A percentile compares a stretch with the other conserved stretches of the same genome.
phyloP scores from a whole-genome alignment of 2,329 filamentous ascomycete species.

The Colletotrichum australisinense region DNA sequence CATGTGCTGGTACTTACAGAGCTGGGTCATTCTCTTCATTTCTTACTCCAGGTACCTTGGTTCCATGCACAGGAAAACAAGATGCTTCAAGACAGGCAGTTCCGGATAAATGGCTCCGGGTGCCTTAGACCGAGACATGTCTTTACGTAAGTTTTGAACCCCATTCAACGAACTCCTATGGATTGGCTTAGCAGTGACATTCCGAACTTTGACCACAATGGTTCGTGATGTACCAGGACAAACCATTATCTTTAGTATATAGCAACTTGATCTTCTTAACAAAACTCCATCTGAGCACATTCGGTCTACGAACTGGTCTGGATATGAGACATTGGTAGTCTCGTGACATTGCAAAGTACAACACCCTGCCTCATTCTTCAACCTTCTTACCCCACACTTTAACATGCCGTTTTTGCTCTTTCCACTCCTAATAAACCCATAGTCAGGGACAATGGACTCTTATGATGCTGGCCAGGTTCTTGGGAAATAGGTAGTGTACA shows the following conservation, averaged over 20 bases:
- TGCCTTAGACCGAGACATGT: not conserved
- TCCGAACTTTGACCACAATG: not conserved
- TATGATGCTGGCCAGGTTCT: not conserved
- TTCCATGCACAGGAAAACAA: not conserved
- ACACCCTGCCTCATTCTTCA: conserved; percentile 6
- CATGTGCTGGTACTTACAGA: not conserved
- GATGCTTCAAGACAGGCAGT: not conserved
- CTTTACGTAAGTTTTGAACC: not conserved
- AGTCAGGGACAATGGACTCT: conserved; percentile 21
- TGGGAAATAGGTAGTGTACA: not conserved
- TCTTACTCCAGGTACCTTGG: not conserved
- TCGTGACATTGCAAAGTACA: not conserved
- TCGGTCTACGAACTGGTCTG: not conserved
- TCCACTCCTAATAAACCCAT: not conserved
- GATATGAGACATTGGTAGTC: not conserved
- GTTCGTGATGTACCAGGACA: not conserved
- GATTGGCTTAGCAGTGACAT: too few species aligned
- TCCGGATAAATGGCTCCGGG: not conserved
- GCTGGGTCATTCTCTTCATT: not conserved
- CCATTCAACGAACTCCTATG: not conserved
- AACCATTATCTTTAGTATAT: not conserved
- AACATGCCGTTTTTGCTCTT: not conserved
- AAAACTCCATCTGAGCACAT: too few species aligned
- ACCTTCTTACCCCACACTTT: conserved; percentile 28
- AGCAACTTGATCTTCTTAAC: not conserved